These are phyloP conservation scores for Tetrastigma voinierianum DNA, from an alignment of 164 flowering plant species.

Conservation along the genomic window DNA sequence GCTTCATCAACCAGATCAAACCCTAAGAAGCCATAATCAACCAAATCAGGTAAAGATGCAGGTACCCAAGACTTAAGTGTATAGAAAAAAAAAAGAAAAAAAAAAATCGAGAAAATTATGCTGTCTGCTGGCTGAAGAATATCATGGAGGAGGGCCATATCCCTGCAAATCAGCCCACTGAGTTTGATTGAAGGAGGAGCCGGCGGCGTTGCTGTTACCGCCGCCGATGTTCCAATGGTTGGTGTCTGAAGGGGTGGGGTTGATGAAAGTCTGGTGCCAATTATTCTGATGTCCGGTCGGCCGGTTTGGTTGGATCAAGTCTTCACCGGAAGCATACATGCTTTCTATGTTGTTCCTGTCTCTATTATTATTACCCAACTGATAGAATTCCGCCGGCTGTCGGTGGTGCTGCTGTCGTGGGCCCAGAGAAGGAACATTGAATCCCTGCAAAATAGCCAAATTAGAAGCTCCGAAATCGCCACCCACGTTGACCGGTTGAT, in stretches of 20 bases:
- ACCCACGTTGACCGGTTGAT: conserved; percentile 17
- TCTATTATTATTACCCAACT: conserved; percentile 14
- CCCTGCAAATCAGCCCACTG: conserved; percentile 38
- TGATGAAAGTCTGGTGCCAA: conserved; percentile 21
- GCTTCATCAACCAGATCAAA: conserved; percentile 4
- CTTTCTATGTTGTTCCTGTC: conserved; percentile 2
- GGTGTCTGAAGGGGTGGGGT: conserved; percentile 8
- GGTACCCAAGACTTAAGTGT: no score
- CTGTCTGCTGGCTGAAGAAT: conserved; percentile 10
- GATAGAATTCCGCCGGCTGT: conserved; percentile 16
- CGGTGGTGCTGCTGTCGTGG: conserved; percentile 10
- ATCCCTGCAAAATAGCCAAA: conserved; percentile 30
- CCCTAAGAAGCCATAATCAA: conserved; percentile 10
- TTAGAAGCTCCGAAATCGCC: conserved; percentile 22
- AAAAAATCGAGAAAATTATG: not conserved
- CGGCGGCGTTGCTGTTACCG: not conserved
- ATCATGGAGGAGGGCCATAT: conserved; percentile 26
- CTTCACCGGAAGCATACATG: conserved; percentile 6
- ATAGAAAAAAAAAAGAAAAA: not conserved
- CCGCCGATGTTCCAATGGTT: conserved; percentile 10
- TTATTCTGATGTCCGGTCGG: conserved; percentile 13
- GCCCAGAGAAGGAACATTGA: conserved; percentile 20
- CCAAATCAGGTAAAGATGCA: not conserved
- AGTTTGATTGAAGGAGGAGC: conserved; percentile 20
- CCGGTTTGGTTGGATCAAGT: conserved; percentile 16